These are phyloP conservation scores for Pilobolus umbonatus DNA, from an alignment of 192 early-diverging fungal genomes.

Conservation along the genomic window DNA sequence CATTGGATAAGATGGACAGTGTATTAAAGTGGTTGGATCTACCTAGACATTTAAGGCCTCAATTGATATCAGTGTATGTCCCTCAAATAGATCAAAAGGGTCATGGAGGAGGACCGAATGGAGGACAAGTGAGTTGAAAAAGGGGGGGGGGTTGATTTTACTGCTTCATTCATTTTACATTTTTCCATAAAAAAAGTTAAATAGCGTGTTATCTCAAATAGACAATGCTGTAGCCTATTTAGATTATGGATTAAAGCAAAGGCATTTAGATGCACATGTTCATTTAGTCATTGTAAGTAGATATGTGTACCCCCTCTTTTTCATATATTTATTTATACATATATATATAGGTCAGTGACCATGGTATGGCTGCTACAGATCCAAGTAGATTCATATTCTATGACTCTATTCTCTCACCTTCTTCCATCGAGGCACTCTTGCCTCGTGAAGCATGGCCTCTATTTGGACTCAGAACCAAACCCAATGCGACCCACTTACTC, in stretches of 20 bases:
- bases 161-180: not conserved
- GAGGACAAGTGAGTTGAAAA: constrained; percentile 48
- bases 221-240: constrained; percentile 61
- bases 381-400: constrained; percentile 59
- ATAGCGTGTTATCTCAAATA: constrained; percentile 46
- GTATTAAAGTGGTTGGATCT: constrained; percentile 77
- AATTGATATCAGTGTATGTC: constrained; percentile 73
- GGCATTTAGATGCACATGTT: constrained; percentile 57
- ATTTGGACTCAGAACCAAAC: constrained; percentile 55
- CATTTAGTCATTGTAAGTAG: constrained; percentile 48
- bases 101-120: constrained; percentile 69
- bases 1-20: constrained; percentile 51
- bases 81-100: constrained; percentile 77
- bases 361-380: constrained; percentile 74
- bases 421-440: constrained; percentile 38
- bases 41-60: constrained; percentile 61
- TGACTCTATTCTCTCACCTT: constrained; percentile 49
- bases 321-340: constrained; percentile 3
- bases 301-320: too few species aligned
- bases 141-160: not conserved
- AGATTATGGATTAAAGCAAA: constrained; percentile 44
- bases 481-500: constrained; percentile 30
- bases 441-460: constrained; percentile 61
- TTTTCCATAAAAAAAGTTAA: constrained; percentile 37
- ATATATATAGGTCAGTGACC: constrained; percentile 67